phyloP scores from a whole-genome alignment of 2,329 filamentous ascomycete species.

The Fusarium praegraminearum region DNA sequence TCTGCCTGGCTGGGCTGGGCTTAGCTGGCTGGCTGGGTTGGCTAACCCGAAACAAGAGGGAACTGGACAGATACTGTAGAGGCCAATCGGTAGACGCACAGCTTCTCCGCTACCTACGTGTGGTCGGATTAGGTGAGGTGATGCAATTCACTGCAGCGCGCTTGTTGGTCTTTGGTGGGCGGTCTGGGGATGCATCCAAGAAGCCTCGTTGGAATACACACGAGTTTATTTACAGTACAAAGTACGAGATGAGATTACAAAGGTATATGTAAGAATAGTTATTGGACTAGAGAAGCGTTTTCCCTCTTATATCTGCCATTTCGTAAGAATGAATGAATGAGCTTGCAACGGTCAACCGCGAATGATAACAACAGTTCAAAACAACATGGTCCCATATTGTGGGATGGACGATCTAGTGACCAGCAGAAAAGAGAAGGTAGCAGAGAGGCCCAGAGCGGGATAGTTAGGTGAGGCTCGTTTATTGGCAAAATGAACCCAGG shows the following conservation, averaged over 20 bases:
- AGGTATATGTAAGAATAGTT: background rate
- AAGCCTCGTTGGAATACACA: constrained; percentile 2
- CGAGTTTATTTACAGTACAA: background rate
- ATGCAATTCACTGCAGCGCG: constrained; percentile 40
- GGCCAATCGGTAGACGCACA: constrained; percentile 24
- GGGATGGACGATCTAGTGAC: constrained; percentile 26
- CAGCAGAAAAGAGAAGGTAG: constrained; percentile 6
- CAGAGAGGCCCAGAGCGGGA: constrained; percentile 1
- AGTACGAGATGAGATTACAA: background rate
- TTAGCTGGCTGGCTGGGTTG: background rate
- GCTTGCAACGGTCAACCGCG: background rate
- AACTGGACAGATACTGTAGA: constrained; percentile 18
- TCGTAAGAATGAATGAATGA: background rate
- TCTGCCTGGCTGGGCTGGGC: constrained; percentile 18
- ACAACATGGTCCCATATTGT: constrained; percentile 12
- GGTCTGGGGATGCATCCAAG: constrained; percentile 29
- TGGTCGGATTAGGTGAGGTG: constrained; percentile 34
- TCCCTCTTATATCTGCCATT: background rate
- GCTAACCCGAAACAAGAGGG: constrained; percentile 32
- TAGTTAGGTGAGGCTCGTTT: constrained; percentile 30
- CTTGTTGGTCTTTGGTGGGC: constrained; percentile 35
- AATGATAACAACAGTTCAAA: constrained; percentile 4
- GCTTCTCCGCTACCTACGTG: constrained; percentile 10
- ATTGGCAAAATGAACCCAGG: constrained; percentile 24
- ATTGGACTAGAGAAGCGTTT: background rate